Percentiles rank a stretch among this genome's conserved stretches.
phyloP scores from a whole-genome alignment of 2,329 filamentous ascomycete genomes.

The Sphaceloma murrayae region DNA sequence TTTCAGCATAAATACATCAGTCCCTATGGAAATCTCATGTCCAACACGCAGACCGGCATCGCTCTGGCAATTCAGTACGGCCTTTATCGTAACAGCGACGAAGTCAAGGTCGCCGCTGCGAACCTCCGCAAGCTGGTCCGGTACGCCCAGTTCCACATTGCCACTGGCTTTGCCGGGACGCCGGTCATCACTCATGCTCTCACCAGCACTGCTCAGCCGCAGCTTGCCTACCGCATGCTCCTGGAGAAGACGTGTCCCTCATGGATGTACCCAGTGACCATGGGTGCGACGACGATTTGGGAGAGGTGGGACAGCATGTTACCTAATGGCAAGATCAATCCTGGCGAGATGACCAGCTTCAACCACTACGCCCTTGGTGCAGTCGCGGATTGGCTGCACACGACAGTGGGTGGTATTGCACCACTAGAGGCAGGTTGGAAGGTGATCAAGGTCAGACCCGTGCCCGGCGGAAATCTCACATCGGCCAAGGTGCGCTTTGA shows the following conservation, averaged over 20 bases:
- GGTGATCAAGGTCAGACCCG: constrained; percentile 29
- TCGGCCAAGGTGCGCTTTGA: constrained; percentile 26
- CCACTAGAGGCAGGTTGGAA: constrained; percentile 37
- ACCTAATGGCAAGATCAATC: constrained; percentile 37
- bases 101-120: constrained; percentile 20
- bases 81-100: constrained; percentile 21
- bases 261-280: constrained; percentile 42
- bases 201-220: constrained; percentile 18
- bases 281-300: constrained; percentile 43
- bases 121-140: constrained; percentile 23
- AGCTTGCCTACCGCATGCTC: constrained; percentile 39
- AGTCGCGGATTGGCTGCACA: constrained; percentile 41
- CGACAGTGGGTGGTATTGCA: constrained; percentile 35
- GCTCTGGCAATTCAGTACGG: constrained; percentile 25
- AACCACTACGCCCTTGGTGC: constrained; percentile 45
- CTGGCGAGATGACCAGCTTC: constrained; percentile 42
- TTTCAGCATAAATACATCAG: constrained; percentile 29
- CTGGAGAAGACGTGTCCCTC: constrained; percentile 37
- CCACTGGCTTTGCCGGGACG: constrained; percentile 51
- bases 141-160: constrained; percentile 24
- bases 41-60: constrained; percentile 29
- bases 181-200: constrained; percentile 26
- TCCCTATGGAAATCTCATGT: constrained; percentile 24
- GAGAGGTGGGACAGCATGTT: constrained; percentile 44
- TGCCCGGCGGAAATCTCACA: constrained; percentile 28